phyloP scores from a whole-genome alignment of 306 rosid genomes.

The Trifolium repens region DNA sequence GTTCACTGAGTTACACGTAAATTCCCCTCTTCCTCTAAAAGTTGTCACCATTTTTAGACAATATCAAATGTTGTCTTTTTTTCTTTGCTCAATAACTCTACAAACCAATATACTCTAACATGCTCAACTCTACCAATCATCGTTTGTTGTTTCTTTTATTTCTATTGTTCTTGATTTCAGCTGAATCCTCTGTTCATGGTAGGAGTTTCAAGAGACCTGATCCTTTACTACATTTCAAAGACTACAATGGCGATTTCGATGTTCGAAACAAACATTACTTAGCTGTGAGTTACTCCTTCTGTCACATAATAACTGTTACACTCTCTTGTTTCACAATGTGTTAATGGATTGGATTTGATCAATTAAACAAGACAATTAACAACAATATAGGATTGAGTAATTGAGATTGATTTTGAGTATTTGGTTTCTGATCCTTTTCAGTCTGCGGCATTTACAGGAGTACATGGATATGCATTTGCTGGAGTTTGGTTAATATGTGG shows the following conservation, averaged over 20 bases:
- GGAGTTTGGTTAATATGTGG: conserved; percentile 74
- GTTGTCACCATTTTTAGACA: conserved; percentile 39
- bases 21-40: conserved; percentile 34
- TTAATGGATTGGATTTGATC: neutral
- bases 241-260: conserved; percentile 66
- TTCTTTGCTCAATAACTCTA: conserved; percentile 18
- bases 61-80: conserved; percentile 42
- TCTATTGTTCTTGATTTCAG: conserved; percentile 51
- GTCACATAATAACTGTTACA: neutral
- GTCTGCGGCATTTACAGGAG: conserved; percentile 95
- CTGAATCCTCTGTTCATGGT: conserved; percentile 51
- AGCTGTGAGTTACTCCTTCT: conserved; percentile 56
- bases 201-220: conserved; percentile 58
- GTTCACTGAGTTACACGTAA: conserved; percentile 48
- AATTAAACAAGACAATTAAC: conserved; percentile 1
- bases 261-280: conserved; percentile 63
- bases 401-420: conserved; percentile 46
- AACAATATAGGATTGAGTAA: conserved; percentile 20
- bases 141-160: conserved; percentile 44
- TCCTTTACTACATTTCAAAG: conserved; percentile 62
- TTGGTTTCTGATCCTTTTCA: conserved; percentile 69
- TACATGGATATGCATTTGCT: conserved; percentile 68
- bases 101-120: conserved; percentile 49
- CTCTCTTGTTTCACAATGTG: neutral
- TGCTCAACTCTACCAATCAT: conserved; percentile 44